Conservation (phyloP, 225 moss, liverwort and hornwort species). For the Ulota crispa region DNA sequence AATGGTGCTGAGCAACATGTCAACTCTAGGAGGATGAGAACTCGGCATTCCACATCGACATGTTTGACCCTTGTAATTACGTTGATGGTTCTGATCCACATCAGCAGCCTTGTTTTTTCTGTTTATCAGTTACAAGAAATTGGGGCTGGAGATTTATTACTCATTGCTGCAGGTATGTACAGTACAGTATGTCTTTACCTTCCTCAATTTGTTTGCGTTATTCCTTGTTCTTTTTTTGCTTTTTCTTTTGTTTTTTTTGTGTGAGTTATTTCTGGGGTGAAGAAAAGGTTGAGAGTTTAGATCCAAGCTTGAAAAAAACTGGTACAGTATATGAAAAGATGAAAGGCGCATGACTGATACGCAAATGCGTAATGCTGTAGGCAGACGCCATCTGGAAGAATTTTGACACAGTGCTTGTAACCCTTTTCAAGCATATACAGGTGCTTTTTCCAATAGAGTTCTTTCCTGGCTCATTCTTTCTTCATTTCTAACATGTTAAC, state of each 20-base stretch:
- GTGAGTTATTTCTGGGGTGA: neutral
- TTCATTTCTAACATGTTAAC: neutral
- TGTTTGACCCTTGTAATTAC: constrained; percentile 63
- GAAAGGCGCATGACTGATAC: constrained; percentile 68
- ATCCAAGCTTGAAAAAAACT: neutral
- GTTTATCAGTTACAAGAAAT: constrained; percentile 72
- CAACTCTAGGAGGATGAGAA: constrained; percentile 50
- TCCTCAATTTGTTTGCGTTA: neutral
- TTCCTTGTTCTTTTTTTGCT: no score
- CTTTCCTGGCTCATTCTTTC: neutral
- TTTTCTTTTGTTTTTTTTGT: neutral
- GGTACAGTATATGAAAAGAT: constrained; percentile 49
- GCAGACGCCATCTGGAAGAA: constrained; percentile 60
- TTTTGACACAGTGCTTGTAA: constrained; percentile 47
- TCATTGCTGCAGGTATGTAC: constrained; percentile 66
- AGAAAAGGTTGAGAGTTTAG: constrained; percentile 6
- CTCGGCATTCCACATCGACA: constrained; percentile 71
- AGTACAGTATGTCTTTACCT: neutral
- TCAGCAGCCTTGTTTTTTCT: constrained; percentile 43
- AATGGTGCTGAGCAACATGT: constrained; percentile 74
- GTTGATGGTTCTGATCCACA: constrained; percentile 41
- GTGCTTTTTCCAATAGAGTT: constrained; percentile 26
- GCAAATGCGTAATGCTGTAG: constrained; percentile 60
- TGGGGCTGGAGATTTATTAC: constrained; percentile 68
- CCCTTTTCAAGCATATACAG: constrained; percentile 58